These are phyloP conservation scores for Xylaria palmicola DNA, from an alignment of 495 filamentous ascomycete genomes.

Conservation along the genomic window DNA sequence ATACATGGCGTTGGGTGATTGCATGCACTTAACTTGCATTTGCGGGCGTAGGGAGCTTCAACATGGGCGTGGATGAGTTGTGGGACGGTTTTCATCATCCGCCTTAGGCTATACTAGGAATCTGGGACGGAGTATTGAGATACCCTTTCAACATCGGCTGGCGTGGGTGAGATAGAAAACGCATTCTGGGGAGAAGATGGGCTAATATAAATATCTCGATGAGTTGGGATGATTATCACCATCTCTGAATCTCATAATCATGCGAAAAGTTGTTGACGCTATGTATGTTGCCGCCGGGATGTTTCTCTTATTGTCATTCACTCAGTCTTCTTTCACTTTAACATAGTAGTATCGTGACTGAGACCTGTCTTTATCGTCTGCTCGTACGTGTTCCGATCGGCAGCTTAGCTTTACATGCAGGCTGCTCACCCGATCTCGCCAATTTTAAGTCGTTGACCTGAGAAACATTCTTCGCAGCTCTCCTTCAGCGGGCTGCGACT, in stretches of 20 bases:
- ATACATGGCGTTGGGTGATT: conserved; percentile 14
- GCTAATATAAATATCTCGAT: neutral
- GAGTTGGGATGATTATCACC: neutral
- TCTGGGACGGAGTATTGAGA: conserved; percentile 19
- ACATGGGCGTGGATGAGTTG: conserved; percentile 20
- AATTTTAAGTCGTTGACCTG: no score
- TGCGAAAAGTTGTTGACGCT: no score
- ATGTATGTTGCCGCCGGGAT: no score
- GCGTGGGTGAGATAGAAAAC: conserved; percentile 7
- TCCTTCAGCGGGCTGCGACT: no score
- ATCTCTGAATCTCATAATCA: neutral
- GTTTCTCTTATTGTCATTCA: no score
- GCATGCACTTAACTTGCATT: conserved; percentile 38
- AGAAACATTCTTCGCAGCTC: no score
- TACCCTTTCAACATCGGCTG: conserved; percentile 36
- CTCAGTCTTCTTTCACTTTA: no score
- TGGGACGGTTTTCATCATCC: conserved; percentile 10
- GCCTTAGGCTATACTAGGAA: neutral
- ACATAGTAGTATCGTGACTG: no score
- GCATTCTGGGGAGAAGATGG: neutral
- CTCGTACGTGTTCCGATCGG: no score
- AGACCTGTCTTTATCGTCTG: no score
- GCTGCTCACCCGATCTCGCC: no score
- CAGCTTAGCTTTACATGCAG: no score
- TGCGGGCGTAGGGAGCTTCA: conserved; percentile 23